Evolutionary conservation across 345 rosid species (phyloP), one percentile per base, ranked within the genome.

Genomic region (Laguncularia racemosa): DNA sequence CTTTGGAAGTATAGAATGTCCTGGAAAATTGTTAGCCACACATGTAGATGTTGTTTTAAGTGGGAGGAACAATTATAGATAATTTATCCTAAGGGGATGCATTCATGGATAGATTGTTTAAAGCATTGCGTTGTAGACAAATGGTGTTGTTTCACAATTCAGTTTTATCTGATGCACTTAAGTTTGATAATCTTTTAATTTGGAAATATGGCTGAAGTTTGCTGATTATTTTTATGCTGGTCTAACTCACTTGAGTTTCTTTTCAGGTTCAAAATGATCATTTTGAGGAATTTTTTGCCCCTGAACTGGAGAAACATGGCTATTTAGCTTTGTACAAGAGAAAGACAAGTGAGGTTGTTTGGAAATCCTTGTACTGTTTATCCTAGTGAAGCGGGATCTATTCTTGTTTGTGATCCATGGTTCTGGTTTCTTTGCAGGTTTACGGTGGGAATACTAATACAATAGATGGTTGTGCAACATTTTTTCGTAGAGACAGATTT

Each of bases 261-360:
- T 62, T 80, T 64, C 83, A 92, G 99, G 91, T 93, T 56, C 99
- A 93, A 74, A 89, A 67, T 64, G 96, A 89, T 75, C 99, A 93
- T 69, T 93, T 78, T 64, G 90, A 93, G 20, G 96, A 85, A 56
- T 85, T 93, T 74, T 93, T 93, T 20, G 70, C 90, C 57, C 99
- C 99, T 47, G 99, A 93, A 78, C 75, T 93, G 76, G 99, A 87
- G 75, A 93, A 93, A 67, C 99, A 93, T 57, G 99, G 99, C 17
- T 93, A 93, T 67, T 86, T 83, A 69, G 89, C 91, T 65, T 77
- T 93, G 11, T 93, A 77, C 46, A 93, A 93, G 79, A 85, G 85
- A 60, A 80, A 78, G 60, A 71, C 68, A 16, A 69, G 33, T 19
- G 81, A 69, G 80, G 85, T 54, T 18, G 13, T 46, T 20, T 23